Base-by-base conservation (phyloP, 192 early-diverging fungal species). In the Umbelopsis ramanniana region DNA sequence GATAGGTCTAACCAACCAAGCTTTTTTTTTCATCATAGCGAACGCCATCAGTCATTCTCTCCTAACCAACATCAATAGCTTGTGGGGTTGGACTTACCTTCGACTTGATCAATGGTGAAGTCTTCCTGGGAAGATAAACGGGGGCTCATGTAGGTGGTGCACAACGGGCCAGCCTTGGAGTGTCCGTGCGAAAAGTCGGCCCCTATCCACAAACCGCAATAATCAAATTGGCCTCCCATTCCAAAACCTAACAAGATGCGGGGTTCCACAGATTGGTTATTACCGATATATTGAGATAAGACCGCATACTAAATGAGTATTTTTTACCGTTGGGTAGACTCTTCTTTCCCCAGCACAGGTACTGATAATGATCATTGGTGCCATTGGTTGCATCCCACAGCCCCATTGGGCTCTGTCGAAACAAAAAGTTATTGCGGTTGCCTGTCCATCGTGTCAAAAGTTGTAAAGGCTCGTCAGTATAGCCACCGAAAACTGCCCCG, bases 211-310 rank as follows among this genome's bases (percentile, higher is more conserved):
- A 94, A 55, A 4, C 90, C 91, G 76, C 84, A 89, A 72, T 92
- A 90, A 6, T 85, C 88, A 66, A 92, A 70, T 68, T 94, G 92
- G 10, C 92, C 92, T 35, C 92, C 92, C 72, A 91, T 85, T 3
- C 90, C 92, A 35, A 92, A 76, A 0, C 88, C 81, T 82, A 71
- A 66, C 35, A 55, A 53, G 53, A 12, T 37, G 29, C 3, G 26
- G 57, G 57, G 57, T 9, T 9, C 21, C 14, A 57, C 54, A 57
- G 54, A 17, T 33, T 12, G 33, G 45, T 66, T n/a, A 54, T 40
- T 46, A 35, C 23, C 17, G 47, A 63, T 57, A 66, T 66, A 22
- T 57, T 46, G 57, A 29, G 37, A 46, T 52, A 52, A 46, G 29
- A 22, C 22, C 54, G 47, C 22, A 43, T 6, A 3, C 23, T 48